Evolutionary conservation across 1,284 basidiomycete species (phyloP), one percentile per base, ranked within the genome.

Genomic region (Nidula niveotomentosa): DNA sequence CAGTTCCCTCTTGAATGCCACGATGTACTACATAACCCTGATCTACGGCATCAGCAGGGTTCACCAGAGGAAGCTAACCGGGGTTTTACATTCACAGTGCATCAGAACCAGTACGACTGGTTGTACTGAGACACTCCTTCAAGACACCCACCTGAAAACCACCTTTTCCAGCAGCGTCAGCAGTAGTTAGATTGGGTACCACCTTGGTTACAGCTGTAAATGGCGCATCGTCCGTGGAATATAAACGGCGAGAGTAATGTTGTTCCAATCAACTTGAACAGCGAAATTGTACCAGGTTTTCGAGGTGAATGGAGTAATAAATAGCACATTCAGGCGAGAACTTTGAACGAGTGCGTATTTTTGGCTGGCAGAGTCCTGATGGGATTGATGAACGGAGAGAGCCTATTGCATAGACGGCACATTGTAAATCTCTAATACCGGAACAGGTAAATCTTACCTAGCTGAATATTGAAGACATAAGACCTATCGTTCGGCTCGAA

Each of bases 231-330:
- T 79, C 72, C 8, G 58, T 63, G 0, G 84, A 86, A 63, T 83
- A 85, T 48, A 77, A 4, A 80, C 75, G 8, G 69, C 71, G 13
- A 86, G 71, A 1, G 80, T 83, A 39, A 65, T 69, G 17, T 73
- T 66, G n/a, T 72, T 69, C 81, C 82, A 86, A 64, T 85, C 79
- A 35, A 84, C 75, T 55, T 77, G 75, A 39, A 85, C 62, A 0
- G 81, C 83, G 62, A 85, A 84, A 67, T 86, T 85, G 64, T 85
- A 83, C 83, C 84, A 85, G 7, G 62, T 61, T 10, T 59, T 59
- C 2, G 71, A 56, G 1, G 68, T 67, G 68, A 85, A 85, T 0
- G 77, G 72, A 0, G 77, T 74, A 13, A 67, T 62, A 68, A 82
- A 84, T 30, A 85, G 62, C 2, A 81, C 68, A 54, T 80, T 79